A percentile compares a stretch with the other conserved stretches of the same genome.
Conservation (phyloP, 176 grass and related monocot genomes). For the Bothriochloa decipiens region DNA sequence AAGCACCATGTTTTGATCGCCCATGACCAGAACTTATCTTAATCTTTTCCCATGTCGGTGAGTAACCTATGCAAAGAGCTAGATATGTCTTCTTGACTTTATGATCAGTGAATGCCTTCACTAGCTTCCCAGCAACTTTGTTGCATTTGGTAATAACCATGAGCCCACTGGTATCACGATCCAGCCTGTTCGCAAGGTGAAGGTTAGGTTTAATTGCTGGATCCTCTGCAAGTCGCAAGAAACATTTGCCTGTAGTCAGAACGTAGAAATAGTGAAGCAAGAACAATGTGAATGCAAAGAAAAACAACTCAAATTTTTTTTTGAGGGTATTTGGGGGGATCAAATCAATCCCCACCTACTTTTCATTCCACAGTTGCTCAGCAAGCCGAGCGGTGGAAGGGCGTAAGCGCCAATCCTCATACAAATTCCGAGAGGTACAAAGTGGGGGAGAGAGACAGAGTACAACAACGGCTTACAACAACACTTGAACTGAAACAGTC, state of each 20-base stretch:
- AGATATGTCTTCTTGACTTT: slow-evolving; percentile 86
- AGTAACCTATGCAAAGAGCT: slow-evolving; percentile 62
- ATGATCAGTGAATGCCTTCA: slow-evolving; percentile 86
- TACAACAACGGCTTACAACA: no score
- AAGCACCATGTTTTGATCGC: slow-evolving; percentile 82
- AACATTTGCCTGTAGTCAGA: slow-evolving; percentile 19
- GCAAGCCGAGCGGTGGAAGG: no score
- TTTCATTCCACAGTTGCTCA: no score
- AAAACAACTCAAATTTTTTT: slow-evolving; percentile 3
- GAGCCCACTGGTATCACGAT: slow-evolving; percentile 91
- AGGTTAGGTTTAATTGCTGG: slow-evolving; percentile 46
- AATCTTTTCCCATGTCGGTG: slow-evolving; percentile 59
- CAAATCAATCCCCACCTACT: no score
- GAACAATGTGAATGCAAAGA: background rate
- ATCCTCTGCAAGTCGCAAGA: slow-evolving; percentile 43
- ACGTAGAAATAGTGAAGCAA: background rate
- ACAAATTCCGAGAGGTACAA: no score
- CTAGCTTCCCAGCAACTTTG: slow-evolving; percentile 72
- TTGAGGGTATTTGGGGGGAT: no score
- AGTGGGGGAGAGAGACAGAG: no score
- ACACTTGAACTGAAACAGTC: no score
- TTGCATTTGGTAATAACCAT: slow-evolving; percentile 98
- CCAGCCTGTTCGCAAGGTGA: slow-evolving; percentile 82
- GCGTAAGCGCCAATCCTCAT: no score
- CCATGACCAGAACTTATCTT: slow-evolving; percentile 83